A percentile compares a stretch with the other conserved stretches of the same genome.
phyloP scores from a whole-genome alignment of 257 asterid genomes.

The Nicotiana noctiflora region DNA sequence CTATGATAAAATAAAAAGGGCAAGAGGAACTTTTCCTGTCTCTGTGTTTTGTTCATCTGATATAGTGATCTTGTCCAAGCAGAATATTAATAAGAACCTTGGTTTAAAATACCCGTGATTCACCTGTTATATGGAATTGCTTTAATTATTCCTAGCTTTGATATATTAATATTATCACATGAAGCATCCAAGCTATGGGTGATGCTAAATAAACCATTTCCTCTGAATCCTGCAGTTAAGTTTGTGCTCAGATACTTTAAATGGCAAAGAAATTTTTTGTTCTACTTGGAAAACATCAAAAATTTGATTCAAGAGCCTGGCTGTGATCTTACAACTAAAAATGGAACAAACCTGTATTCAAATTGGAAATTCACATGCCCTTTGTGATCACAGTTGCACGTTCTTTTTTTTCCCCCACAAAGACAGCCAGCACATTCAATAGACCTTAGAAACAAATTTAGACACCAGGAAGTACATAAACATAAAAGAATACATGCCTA shows the following conservation, averaged over 20 bases:
- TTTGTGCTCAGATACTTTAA: no score
- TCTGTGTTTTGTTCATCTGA: not conserved
- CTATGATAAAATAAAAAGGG: not conserved
- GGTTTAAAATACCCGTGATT: no score
- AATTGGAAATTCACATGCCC: constrained; percentile 11
- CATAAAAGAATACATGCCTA: not conserved
- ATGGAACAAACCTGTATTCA: not conserved
- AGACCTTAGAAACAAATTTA: not conserved
- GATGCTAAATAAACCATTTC: no score
- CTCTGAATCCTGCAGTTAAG: no score
- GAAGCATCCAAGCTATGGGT: no score
- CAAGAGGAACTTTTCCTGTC: not conserved
- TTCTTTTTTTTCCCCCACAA: not conserved
- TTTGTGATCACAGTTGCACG: not conserved
- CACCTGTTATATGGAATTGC: no score
- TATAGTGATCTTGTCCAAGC: not conserved
- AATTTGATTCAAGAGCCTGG: no score
- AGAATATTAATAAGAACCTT: not conserved
- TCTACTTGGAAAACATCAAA: no score
- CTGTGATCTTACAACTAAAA: no score
- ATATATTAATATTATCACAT: no score
- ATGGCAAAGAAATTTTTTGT: no score
- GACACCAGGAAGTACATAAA: not conserved
- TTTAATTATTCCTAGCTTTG: no score
- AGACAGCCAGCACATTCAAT: not conserved